Evolutionary conservation across 2,329 filamentous ascomycete species (phyloP).

Genomic region (Aspergillus jensenii): DNA sequence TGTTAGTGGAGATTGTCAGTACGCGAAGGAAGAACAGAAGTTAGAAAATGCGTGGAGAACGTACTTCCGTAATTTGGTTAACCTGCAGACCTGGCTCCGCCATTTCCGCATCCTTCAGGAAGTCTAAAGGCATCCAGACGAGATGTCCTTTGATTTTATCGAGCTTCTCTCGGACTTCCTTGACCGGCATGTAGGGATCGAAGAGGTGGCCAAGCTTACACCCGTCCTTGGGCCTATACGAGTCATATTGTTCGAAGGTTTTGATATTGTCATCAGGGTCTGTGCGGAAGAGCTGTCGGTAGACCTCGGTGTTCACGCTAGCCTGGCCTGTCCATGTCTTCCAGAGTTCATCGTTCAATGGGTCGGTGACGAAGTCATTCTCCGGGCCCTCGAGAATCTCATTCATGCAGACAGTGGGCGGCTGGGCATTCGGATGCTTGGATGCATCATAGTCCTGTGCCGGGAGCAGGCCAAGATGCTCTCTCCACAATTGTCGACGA

Average conservation of each 20-base stretch:
- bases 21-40: not conserved
- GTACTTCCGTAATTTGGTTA: slow-evolving; percentile 83
- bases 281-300: slow-evolving; percentile 77
- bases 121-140: slow-evolving; percentile 93
- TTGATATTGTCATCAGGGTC: slow-evolving; percentile 89
- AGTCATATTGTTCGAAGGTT: slow-evolving; percentile 86
- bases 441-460: slow-evolving; percentile 67
- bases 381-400: slow-evolving; percentile 68
- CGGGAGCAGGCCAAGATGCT: slow-evolving; percentile 82
- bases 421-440: slow-evolving; percentile 73
- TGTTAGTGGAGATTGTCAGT: not conserved
- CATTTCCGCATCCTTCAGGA: slow-evolving; percentile 81
- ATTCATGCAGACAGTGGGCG: slow-evolving; percentile 70
- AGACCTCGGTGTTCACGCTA: slow-evolving; percentile 74
- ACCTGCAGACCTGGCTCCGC: slow-evolving; percentile 84
- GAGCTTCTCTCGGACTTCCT: slow-evolving; percentile 72
- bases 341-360: slow-evolving; percentile 67
- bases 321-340: slow-evolving; percentile 73
- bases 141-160: slow-evolving; percentile 82
- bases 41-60: slow-evolving; percentile 33
- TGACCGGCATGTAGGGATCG: slow-evolving; percentile 70
- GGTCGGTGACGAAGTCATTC: slow-evolving; percentile 71
- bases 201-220: slow-evolving; percentile 85
- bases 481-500: slow-evolving; percentile 82
- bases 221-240: slow-evolving; percentile 63